These are phyloP conservation scores for Corchorus capsularis DNA, from an alignment of 345 rosid species.

Conservation along the genomic window DNA sequence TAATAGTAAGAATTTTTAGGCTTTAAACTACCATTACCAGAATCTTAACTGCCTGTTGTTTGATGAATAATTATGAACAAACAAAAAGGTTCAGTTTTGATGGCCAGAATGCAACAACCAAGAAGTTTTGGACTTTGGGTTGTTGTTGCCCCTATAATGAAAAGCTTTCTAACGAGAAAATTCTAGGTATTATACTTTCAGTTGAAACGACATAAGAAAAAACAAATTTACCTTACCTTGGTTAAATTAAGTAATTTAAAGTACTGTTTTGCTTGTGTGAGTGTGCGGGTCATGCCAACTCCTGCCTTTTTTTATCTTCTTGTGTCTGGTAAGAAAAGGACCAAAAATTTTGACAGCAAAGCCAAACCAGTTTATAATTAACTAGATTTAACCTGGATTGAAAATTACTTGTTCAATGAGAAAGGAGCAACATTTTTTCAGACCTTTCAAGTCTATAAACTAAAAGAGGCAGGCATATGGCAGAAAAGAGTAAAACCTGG, in stretches of 20 bases:
- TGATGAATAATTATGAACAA: not conserved
- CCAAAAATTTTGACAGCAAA: no score
- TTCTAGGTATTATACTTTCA: not conserved
- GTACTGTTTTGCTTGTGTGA: not conserved
- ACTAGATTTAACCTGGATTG: not conserved
- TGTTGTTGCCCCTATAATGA: not conserved
- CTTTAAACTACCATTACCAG: conserved; percentile 13
- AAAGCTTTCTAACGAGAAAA: not conserved
- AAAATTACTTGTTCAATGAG: not conserved
- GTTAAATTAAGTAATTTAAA: not conserved
- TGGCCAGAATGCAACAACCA: conserved; percentile 14
- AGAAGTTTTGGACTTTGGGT: not conserved
- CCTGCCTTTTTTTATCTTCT: not conserved
- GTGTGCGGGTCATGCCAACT: not conserved
- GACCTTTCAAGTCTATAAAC: no score
- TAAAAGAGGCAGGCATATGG: no score
- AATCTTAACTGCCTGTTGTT: conserved; percentile 8
- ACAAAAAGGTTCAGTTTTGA: not conserved
- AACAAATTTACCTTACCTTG: not conserved
- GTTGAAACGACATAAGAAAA: not conserved
- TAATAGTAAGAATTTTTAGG: not conserved
- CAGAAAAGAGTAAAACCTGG: no score
- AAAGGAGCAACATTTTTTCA: not conserved
- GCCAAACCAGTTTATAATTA: no score
- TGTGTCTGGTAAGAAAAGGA: not conserved